Evolutionary conservation across 371 early-diverging fungal species (phyloP), one percentile per base, ranked within the genome.

Genomic region (Quaeritorhiza haematococci): DNA sequence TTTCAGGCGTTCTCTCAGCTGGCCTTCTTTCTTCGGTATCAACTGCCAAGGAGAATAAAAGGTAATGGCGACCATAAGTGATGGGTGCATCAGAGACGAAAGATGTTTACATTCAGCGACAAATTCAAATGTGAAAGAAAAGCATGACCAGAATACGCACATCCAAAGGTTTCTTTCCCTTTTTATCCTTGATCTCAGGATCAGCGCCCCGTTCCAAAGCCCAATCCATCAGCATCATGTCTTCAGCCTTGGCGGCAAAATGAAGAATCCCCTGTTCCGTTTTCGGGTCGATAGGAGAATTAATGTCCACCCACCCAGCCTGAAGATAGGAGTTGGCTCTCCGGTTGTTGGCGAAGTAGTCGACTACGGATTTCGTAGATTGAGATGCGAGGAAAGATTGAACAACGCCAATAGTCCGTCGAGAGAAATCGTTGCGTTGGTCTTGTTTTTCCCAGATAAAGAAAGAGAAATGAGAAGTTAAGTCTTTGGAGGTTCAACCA

Each of bases 161-260:
- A 45, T 85, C 84, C 4, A 69, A 63, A 0, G 89, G 83, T 41
- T 75, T 62, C 51, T 84, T 79, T 15, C 85, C 85, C 29, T 80
- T 77, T 28, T 75, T 68, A 61, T 90, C 89, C n/a, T 76, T 72
- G 3, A 84, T 77, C 42, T 80, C 71, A 5, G 85, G 80, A 56
- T 89, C 86, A 30, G 83, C 87, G n/a, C 87, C 86, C 44, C 82
- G 74, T 43, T 76, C 77, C 21, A 88, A 59, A 27, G 75, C 74
- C 84, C 86, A 89, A 10, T 73, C 69, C 13, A 86, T 85, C 64
- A 89, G 68, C 38, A 67, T 76, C 30, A 74, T 49, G 60, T 84
- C 68, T 50, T 78, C 80, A 43, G 67, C 66, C 41, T 67, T 63
- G 23, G 84, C 84, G 0, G 86, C 87, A 49, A 80, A 55, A 59